These are phyloP conservation scores for Dalechampia spathulata DNA, from an alignment of 441 rosid genomes.

Conservation along the genomic window DNA sequence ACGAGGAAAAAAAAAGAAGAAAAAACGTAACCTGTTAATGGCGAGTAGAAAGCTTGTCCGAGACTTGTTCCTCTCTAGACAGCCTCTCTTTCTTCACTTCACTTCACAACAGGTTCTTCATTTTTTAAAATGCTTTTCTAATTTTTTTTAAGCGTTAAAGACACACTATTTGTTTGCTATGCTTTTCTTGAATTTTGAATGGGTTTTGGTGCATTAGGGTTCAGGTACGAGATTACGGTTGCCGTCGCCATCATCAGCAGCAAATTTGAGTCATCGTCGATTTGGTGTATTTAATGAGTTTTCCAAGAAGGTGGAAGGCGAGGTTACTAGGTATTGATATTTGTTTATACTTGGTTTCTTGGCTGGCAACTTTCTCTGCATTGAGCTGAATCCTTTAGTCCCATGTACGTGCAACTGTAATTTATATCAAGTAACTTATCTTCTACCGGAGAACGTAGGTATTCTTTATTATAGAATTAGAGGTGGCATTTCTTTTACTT, in stretches of 20 bases:
- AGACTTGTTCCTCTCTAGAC: slow-evolving; percentile 48
- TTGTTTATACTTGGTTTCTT: neutral
- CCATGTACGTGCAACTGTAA: no score
- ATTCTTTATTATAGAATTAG: no score
- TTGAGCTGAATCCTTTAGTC: neutral
- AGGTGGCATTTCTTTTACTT: no score
- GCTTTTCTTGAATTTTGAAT: neutral
- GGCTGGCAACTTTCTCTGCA: neutral
- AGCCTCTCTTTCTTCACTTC: slow-evolving; percentile 30
- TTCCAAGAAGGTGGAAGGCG: slow-evolving; percentile 66
- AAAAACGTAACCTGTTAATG: slow-evolving; percentile 28
- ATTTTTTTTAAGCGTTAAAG: no score
- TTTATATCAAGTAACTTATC: no score
- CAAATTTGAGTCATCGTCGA: slow-evolving; percentile 25
- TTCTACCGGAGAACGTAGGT: no score
- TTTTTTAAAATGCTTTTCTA: neutral
- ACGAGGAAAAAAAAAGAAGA: neutral
- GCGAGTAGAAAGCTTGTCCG: slow-evolving; percentile 76
- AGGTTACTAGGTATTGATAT: slow-evolving; percentile 45
- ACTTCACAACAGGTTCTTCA: slow-evolving; percentile 37
- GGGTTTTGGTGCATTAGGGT: slow-evolving; percentile 29
- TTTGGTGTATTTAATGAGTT: slow-evolving; percentile 74
- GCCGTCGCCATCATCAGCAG: slow-evolving; percentile 4
- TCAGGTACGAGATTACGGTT: slow-evolving; percentile 28
- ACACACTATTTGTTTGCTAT: neutral